Base-by-base conservation (phyloP, 257 asterid genomes). In the Lithospermum erythrorhizon region DNA sequence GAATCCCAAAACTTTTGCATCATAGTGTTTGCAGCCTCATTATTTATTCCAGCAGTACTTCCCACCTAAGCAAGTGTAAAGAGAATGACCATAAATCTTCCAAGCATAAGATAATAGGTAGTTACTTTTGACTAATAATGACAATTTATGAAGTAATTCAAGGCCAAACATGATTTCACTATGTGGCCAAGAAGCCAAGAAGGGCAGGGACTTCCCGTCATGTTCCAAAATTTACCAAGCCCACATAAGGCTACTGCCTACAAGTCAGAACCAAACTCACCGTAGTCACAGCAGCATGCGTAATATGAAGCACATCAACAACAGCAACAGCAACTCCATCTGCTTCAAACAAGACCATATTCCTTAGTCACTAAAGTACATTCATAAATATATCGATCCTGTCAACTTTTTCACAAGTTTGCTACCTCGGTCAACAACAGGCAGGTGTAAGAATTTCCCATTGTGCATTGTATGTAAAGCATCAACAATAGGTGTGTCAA, bases 391-490 rank as follows among this genome's bases (percentile, higher is more conserved):
- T 35, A 6, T 35, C 7, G 45, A 35, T 35, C 45, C 13, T 41
- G 49, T 11, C 17, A 14, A 14, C 17, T 11, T 41, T 27, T 41
- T 41, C 49, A 14, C 49, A 41, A 41, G 18, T 13, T 41, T 41
- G 23, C 76, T 14, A 90, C 97, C 97, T 83, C 70, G 81, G 75
- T 90, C 94, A 68, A 88, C 81, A 58, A 93, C 87, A 23, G 96
- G 97, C 70, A 93, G 94, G 80, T 93, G 97, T 68, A 93, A 77
- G 66, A 86, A 89, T 74, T 77, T 82, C 10, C 99, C 95, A 61
- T 93, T 96, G 68, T 93, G 97, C 97, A 93, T 93, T 52, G 80
- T 86, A 70, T 89, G 99, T 75, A 93, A 87, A 69, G 99, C 99
- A 69, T 93, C 95, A 41, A 93, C 90, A 65, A 93, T 89, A 54